phyloP scores from a whole-genome alignment of 2,329 filamentous ascomycete genomes.

The Colletotrichum melonis region DNA sequence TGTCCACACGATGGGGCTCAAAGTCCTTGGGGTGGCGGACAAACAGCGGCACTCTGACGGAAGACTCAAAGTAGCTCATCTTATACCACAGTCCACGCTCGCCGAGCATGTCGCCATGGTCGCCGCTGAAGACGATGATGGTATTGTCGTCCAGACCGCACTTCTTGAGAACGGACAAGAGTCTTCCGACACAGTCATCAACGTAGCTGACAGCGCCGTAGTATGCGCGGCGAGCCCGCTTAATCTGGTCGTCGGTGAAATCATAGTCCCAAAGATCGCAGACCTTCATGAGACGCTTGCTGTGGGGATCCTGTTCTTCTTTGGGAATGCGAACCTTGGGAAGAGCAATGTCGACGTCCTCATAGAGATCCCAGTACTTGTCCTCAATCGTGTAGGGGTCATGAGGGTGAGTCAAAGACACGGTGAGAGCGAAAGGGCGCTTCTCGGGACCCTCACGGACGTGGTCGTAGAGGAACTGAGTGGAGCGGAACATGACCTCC shows the following conservation, averaged over 20 bases:
- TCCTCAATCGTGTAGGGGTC: slow-evolving; percentile 95
- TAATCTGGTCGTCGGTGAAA: slow-evolving; percentile 87
- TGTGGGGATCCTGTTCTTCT: slow-evolving; percentile 87
- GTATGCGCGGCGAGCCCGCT: slow-evolving; percentile 86
- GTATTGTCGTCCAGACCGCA: slow-evolving; percentile 87
- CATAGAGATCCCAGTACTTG: slow-evolving; percentile 94
- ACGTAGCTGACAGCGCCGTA: slow-evolving; percentile 95
- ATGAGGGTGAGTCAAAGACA: slow-evolving; percentile 94
- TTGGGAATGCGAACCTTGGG: slow-evolving; percentile 83
- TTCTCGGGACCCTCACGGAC: slow-evolving; percentile 80
- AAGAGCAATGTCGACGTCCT: slow-evolving; percentile 86
- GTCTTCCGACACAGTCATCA: slow-evolving; percentile 88
- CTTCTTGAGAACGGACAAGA: slow-evolving; percentile 81
- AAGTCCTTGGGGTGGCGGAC: slow-evolving; percentile 84
- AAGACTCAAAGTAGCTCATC: slow-evolving; percentile 96
- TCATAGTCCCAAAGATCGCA: slow-evolving; percentile 88
- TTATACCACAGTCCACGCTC: slow-evolving; percentile 96
- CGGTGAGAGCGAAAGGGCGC: slow-evolving; percentile 87
- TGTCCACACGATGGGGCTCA: slow-evolving; percentile 77
- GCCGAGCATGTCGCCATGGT: slow-evolving; percentile 96
- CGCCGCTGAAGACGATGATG: slow-evolving; percentile 91
- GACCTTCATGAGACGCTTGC: slow-evolving; percentile 85
- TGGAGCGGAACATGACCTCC: slow-evolving; percentile 92
- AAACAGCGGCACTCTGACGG: slow-evolving; percentile 88
- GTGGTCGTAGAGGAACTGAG: slow-evolving; percentile 91